phyloP scores from a whole-genome alignment of 176 grass and related monocot genomes.

The Carex littledalei region DNA sequence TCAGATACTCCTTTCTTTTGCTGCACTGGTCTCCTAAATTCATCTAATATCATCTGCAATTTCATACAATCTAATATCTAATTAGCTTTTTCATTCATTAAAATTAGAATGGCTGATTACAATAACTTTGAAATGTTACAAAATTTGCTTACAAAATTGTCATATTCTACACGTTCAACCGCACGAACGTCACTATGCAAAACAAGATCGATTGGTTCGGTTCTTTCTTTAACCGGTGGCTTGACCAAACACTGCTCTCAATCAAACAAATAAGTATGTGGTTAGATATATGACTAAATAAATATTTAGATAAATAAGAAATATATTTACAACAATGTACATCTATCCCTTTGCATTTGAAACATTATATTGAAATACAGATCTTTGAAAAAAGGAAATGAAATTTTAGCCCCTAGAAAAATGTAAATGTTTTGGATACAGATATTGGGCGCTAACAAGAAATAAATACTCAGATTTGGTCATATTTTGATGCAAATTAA shows the following conservation, averaged over 20 bases:
- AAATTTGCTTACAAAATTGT: slow-evolving; percentile 47
- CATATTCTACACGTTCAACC: slow-evolving; percentile 58
- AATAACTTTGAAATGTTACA: too few species aligned
- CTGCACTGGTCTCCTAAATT: too few species aligned
- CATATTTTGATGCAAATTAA: background rate
- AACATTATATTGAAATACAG: background rate
- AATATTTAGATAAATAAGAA: background rate
- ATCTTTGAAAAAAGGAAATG: background rate
- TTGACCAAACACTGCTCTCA: slow-evolving; percentile 46
- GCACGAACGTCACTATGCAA: slow-evolving; percentile 74
- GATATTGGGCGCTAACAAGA: background rate
- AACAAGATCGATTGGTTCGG: slow-evolving; percentile 71
- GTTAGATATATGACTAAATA: background rate
- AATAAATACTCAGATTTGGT: background rate
- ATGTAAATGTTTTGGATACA: background rate
- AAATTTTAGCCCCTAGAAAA: background rate
- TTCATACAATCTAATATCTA: too few species aligned
- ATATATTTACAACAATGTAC: background rate
- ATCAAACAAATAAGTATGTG: background rate
- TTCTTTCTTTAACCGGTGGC: slow-evolving; percentile 64
- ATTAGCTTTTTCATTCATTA: too few species aligned
- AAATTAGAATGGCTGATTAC: too few species aligned
- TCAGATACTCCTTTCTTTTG: too few species aligned
- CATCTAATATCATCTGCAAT: too few species aligned
- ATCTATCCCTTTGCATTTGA: background rate